phyloP scores from a whole-genome alignment of 192 early-diverging fungal genomes.

The Coemansia interrupta region DNA sequence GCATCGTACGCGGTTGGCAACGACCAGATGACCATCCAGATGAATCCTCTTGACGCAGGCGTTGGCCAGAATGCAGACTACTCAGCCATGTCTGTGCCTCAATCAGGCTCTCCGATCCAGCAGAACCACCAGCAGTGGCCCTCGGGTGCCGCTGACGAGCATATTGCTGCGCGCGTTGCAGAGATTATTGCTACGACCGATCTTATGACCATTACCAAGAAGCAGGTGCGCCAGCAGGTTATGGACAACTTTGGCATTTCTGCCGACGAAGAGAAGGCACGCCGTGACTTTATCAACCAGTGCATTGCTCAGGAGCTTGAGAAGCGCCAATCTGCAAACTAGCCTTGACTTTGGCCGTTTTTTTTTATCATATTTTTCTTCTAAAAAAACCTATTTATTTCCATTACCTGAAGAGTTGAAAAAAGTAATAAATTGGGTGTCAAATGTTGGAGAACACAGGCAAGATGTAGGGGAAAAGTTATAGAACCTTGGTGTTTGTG shows the following conservation, averaged over 20 bases:
- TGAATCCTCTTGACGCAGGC: neutral
- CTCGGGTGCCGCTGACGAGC: constrained; percentile 63
- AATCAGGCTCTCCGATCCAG: neutral
- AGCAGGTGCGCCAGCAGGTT: constrained; percentile 93
- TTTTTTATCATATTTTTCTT: neutral
- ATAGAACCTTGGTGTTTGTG: neutral
- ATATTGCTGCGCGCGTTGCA: constrained; percentile 63
- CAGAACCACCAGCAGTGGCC: constrained; percentile 31
- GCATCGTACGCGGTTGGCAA: neutral
- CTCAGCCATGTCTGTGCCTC: neutral
- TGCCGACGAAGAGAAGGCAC: constrained; percentile 66
- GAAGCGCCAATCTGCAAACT: constrained; percentile 22
- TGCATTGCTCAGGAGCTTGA: constrained; percentile 63
- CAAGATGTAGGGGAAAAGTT: neutral
- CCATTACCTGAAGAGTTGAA: no score
- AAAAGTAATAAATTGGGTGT: neutral
- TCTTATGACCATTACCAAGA: constrained; percentile 98
- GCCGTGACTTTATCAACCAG: constrained; percentile 85
- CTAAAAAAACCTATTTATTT: no score
- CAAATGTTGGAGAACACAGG: neutral
- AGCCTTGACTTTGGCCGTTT: neutral
- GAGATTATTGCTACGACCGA: constrained; percentile 84
- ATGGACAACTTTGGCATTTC: constrained; percentile 67
- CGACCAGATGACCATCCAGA: constrained; percentile 1
- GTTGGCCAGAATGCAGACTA: constrained; percentile 7